These are phyloP conservation scores for Boletus fagicola DNA, from an alignment of 768 basidiomycete genomes.

Conservation along the genomic window DNA sequence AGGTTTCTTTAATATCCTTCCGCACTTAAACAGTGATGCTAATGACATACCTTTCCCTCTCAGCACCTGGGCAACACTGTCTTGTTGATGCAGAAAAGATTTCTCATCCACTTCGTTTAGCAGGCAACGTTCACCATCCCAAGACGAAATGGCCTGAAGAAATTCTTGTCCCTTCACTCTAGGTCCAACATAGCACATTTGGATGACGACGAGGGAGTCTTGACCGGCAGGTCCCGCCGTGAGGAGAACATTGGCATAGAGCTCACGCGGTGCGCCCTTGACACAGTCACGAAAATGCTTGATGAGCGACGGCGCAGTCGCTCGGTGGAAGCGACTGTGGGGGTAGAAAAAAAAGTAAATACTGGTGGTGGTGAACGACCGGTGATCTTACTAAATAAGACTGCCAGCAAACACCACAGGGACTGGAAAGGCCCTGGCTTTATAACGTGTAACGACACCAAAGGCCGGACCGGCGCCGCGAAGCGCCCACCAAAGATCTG, in stretches of 20 bases:
- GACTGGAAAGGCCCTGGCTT: slow-evolving; percentile 83
- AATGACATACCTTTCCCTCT: slow-evolving; percentile 67
- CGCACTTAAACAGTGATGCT: not conserved
- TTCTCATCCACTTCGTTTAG: slow-evolving; percentile 91
- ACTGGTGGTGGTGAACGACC: not conserved
- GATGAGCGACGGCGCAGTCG: slow-evolving; percentile 85
- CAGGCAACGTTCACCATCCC: slow-evolving; percentile 84
- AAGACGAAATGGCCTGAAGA: slow-evolving; percentile 80
- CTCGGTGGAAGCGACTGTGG: slow-evolving; percentile 76
- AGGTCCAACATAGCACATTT: slow-evolving; percentile 86
- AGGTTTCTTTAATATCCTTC: not conserved
- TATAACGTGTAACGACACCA: slow-evolving; percentile 87
- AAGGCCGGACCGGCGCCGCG: slow-evolving; percentile 82
- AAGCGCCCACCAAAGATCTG: slow-evolving; percentile 87
- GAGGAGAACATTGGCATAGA: slow-evolving; percentile 87
- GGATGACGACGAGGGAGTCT: slow-evolving; percentile 85
- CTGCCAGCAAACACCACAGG: slow-evolving; percentile 92
- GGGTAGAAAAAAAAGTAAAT: slow-evolving; percentile 5
- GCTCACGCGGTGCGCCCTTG: slow-evolving; percentile 81
- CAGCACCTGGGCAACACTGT: slow-evolving; percentile 87
- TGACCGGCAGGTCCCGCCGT: slow-evolving; percentile 85
- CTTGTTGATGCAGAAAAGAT: slow-evolving; percentile 85
- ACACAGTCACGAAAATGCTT: slow-evolving; percentile 92
- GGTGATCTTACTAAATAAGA: slow-evolving; percentile 73
- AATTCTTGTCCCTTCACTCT: slow-evolving; percentile 73